Conservation (phyloP, 2,329 filamentous ascomycete genomes). For the Furcasterigmium sp. region DNA sequence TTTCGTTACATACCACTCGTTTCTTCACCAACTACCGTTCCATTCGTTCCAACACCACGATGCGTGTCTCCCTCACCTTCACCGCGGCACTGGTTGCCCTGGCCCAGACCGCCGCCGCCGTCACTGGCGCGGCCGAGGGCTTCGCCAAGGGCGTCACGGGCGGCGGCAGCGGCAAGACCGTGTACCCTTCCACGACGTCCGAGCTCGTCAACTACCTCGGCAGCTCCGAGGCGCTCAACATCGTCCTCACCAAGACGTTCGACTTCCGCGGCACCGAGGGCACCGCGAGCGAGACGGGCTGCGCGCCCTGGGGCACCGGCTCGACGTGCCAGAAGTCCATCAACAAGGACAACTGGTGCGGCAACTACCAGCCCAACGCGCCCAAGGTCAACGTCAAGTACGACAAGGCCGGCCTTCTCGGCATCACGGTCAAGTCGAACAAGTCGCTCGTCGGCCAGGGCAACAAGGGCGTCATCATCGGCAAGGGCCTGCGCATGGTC, state of each 20-base stretch:
- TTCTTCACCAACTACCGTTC: not conserved
- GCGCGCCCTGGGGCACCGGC: slow-evolving; percentile 48
- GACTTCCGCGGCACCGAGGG: slow-evolving; percentile 54
- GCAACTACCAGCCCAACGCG: slow-evolving; percentile 50
- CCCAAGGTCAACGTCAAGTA: slow-evolving; percentile 38
- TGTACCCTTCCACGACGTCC: slow-evolving; percentile 45
- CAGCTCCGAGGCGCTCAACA: slow-evolving; percentile 47
- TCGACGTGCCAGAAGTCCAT: slow-evolving; percentile 53
- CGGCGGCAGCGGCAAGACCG: slow-evolving; percentile 48
- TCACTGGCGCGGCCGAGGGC: slow-evolving; percentile 32
- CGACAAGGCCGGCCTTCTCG: slow-evolving; percentile 45
- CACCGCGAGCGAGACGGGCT: slow-evolving; percentile 44
- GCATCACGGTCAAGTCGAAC: slow-evolving; percentile 50
- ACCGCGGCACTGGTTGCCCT: slow-evolving; percentile 7
- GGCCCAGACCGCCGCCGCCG: slow-evolving; percentile 15
- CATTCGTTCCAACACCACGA: not conserved
- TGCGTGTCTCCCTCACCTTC: slow-evolving; percentile 2
- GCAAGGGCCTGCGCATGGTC: slow-evolving; percentile 48
- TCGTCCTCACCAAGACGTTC: slow-evolving; percentile 51
- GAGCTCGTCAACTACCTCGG: slow-evolving; percentile 56
- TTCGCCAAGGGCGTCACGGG: slow-evolving; percentile 51
- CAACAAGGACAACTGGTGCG: slow-evolving; percentile 48
- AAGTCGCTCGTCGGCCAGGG: slow-evolving; percentile 53
- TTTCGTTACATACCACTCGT: not conserved
- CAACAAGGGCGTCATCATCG: slow-evolving; percentile 47